Evolutionary conservation across 2,329 filamentous ascomycete genomes (phyloP), one percentile per base, ranked within the genome.

Genomic region (Sporothrix schenckii): DNA sequence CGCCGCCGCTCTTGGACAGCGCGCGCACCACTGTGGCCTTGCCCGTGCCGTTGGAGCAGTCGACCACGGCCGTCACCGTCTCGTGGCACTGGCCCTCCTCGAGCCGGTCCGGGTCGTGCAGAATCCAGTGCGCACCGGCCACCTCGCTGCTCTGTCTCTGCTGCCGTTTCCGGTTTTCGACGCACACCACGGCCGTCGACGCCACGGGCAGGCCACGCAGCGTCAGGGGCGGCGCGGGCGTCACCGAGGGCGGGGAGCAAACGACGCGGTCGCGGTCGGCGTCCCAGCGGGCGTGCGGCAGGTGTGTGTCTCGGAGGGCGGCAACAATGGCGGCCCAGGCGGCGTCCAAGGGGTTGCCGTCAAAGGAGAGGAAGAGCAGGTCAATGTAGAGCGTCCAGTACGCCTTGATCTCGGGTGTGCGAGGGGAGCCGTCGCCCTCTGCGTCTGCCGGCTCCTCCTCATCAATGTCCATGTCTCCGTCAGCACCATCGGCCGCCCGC

Each of bases 311-410:
- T 68, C 84, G 85, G 71, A 99, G 82, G 7, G 95, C 94, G 10
- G 94, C 92, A 27, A 97, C 80, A 0, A 96, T 85, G 14, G 93
- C 89, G 0, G 91, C 87, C 94, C 94, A 98, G 0, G 93, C 92
- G 0, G 92, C 92, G 77, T 99, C 94, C 74, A 98, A 94, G 1
- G 93, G 88, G 76, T 95, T 97, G 6, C 94, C 94, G 74, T 97
- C 94, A 66, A 97, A 88, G 0, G 92, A 96, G 74, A 99, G 90
- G 81, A 97, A 95, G 77, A 97, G 87, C n/a, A 97, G 85, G 77
- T 98, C 94, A 74, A 99, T 92, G 80, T 97, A 97, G 24, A 99
- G 87, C 11, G 92, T 90, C 95, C 94, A 99, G 80, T 96, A 98
- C 0, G 91, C 95, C 78, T 92, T 94, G 13, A 94, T 80, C 71